These are phyloP conservation scores for Populus hybrid DNA, from an alignment of 441 rosid species.

Conservation along the genomic window DNA sequence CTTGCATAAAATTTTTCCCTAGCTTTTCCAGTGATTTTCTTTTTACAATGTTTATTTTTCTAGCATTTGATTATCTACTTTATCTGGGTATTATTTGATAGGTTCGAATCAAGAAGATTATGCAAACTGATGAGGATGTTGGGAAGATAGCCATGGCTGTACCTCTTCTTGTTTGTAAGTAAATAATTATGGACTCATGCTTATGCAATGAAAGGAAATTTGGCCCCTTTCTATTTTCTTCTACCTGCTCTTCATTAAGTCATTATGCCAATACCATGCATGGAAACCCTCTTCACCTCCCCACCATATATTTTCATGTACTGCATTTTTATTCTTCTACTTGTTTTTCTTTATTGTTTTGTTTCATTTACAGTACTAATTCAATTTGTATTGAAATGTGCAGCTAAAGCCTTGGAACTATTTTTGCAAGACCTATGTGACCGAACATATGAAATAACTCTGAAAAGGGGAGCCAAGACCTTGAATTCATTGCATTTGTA, in stretches of 20 bases:
- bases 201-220: background rate
- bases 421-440: slow-evolving; percentile 92
- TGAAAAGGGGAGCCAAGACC: slow-evolving; percentile 80
- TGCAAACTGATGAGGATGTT: slow-evolving; percentile 95
- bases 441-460: slow-evolving; percentile 71
- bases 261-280: background rate
- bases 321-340: background rate
- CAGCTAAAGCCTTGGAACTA: slow-evolving; percentile 88
- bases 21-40: background rate
- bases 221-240: background rate
- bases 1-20: background rate
- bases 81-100: slow-evolving; percentile 23
- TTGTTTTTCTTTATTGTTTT: background rate
- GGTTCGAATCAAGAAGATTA: slow-evolving; percentile 86
- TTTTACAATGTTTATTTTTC: background rate
- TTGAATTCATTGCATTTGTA: slow-evolving; percentile 80
- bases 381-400: slow-evolving; percentile 15
- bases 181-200: background rate
- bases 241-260: background rate
- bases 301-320: background rate
- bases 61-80: background rate
- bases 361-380: background rate
- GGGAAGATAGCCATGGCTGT: slow-evolving; percentile 94
- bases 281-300: background rate
- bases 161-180: slow-evolving; percentile 88